Evolutionary conservation across 1,284 basidiomycete species (phyloP).

Genomic region (Ceratobasidium sp.): DNA sequence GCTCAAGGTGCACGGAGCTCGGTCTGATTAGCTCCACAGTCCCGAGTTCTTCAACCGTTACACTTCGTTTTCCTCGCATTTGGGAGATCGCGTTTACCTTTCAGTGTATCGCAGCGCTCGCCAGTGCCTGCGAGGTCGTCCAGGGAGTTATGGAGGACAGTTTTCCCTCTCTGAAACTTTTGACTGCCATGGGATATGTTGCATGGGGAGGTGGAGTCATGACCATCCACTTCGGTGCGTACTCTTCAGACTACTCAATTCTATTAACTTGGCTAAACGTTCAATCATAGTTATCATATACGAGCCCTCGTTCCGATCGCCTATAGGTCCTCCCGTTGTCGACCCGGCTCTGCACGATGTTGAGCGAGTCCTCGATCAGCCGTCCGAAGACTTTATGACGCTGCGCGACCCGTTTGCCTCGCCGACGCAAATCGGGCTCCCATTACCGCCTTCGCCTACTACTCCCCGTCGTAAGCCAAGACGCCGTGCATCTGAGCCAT

Average conservation of each 20-base stretch:
- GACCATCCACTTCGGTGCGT: constrained; percentile 36
- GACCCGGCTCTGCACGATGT: neutral
- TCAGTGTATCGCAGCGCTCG: constrained; percentile 10
- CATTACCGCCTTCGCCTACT: constrained; percentile 26
- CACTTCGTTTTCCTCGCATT: constrained; percentile 24
- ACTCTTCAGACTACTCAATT: neutral
- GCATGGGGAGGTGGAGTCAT: constrained; percentile 31
- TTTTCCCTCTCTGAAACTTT: constrained; percentile 4
- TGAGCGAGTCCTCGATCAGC: constrained; percentile 25
- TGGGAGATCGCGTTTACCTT: constrained; percentile 29
- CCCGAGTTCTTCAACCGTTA: neutral
- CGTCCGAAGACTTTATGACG: constrained; percentile 41
- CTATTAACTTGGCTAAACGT: neutral
- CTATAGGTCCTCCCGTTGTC: neutral
- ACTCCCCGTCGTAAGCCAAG: constrained; percentile 32
- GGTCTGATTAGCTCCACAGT: neutral
- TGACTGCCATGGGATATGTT: constrained; percentile 18
- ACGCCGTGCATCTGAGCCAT: constrained; percentile 36
- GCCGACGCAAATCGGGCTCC: constrained; percentile 27
- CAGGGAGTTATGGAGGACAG: constrained; percentile 4
- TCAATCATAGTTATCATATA: constrained; percentile 25
- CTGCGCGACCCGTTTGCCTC: constrained; percentile 38
- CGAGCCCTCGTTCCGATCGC: constrained; percentile 13
- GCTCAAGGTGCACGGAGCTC: constrained; percentile 21
- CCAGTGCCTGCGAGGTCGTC: constrained; percentile 1